phyloP scores from a whole-genome alignment of 2,329 filamentous ascomycete genomes.

The Cercospora beticola region DNA sequence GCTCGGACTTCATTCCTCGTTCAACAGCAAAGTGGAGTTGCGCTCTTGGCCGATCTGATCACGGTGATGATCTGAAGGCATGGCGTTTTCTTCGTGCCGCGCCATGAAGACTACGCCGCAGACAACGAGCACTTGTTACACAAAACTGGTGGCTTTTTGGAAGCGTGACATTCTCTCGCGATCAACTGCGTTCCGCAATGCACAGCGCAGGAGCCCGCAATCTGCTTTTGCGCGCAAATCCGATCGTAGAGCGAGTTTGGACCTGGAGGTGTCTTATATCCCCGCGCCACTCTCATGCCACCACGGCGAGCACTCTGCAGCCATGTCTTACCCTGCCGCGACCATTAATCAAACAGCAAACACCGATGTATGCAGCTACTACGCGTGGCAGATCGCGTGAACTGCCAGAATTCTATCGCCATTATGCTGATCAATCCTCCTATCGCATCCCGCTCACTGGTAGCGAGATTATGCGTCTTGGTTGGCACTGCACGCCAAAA shows the following conservation, averaged over 20 bases:
- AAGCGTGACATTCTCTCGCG: not conserved
- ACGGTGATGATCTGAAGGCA: not conserved
- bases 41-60: not conserved
- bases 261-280: not conserved
- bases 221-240: not conserved
- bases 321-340: slow-evolving; percentile 1
- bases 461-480: not conserved
- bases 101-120: not conserved
- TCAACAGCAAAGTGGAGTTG: not conserved
- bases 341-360: slow-evolving; percentile 2
- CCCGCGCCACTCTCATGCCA: not conserved
- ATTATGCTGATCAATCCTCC: not conserved
- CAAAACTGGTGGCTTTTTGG: not conserved
- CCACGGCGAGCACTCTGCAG: not conserved
- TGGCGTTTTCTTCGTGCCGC: not conserved
- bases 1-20: not conserved
- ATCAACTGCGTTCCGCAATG: not conserved
- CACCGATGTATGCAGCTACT: slow-evolving; percentile 7
- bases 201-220: not conserved
- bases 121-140: not conserved
- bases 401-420: not conserved
- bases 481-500: not conserved
- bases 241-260: not conserved
- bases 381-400: not conserved
- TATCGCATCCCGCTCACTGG: not conserved